Conservation (phyloP, 768 basidiomycete genomes). For the Daedaleopsis nitida region DNA sequence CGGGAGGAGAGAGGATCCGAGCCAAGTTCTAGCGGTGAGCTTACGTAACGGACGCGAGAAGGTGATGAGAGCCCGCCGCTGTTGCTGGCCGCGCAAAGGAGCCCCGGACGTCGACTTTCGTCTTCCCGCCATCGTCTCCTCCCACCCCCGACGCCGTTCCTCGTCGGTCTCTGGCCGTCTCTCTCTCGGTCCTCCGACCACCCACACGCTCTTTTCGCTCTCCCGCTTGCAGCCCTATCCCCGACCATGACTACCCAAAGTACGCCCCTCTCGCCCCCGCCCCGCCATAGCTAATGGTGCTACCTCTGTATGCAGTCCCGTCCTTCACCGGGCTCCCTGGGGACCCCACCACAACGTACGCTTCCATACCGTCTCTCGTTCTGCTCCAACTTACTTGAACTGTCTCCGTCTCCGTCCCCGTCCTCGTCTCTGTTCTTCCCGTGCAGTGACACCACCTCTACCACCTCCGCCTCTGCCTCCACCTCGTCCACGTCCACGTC, state of each 20-base stretch:
- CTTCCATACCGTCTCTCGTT: too few relatives aligned
- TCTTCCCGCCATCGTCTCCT: not conserved
- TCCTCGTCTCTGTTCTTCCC: too few relatives aligned
- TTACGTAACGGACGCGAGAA: slow-evolving; percentile 6
- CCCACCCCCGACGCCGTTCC: not conserved
- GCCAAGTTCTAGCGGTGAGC: not conserved
- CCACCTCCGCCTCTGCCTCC: slow-evolving; percentile 9
- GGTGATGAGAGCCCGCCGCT: slow-evolving; percentile 1
- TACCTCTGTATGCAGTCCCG: not conserved
- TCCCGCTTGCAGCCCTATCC: not conserved
- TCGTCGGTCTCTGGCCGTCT: slow-evolving; percentile 2
- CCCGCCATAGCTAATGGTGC: not conserved
- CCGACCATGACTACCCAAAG: too few relatives aligned
- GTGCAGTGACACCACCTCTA: not conserved
- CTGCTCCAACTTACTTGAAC: not conserved
- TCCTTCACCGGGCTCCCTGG: not conserved
- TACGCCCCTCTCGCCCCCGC: not conserved
- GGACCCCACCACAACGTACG: not conserved
- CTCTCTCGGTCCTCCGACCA: not conserved
- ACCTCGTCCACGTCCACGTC: slow-evolving; percentile 2
- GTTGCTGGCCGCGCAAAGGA: not conserved
- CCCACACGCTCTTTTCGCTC: not conserved
- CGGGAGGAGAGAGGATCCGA: too few relatives aligned
- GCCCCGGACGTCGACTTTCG: not conserved
- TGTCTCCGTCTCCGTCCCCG: not conserved